Evolutionary conservation across 1,284 basidiomycete genomes (phyloP).

Genomic region (Cutaneotrichosporon sp.): DNA sequence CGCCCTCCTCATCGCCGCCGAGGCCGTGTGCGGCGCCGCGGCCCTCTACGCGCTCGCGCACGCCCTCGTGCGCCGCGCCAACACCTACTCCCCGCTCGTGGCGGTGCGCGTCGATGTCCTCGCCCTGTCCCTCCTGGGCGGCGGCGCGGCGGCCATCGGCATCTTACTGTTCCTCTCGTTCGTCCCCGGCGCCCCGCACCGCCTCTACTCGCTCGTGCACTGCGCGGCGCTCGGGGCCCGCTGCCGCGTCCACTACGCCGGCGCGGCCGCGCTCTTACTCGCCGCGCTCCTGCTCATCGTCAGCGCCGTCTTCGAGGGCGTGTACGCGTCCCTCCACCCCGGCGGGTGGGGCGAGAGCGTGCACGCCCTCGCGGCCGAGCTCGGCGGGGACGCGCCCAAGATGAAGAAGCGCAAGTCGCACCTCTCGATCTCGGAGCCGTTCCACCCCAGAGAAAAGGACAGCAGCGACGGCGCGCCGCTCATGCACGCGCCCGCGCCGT

Average conservation of each 20-base stretch:
- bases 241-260: neutral
- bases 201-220: neutral
- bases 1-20: slow-evolving; percentile 1
- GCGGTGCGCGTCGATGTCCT: neutral
- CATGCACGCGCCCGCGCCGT: neutral
- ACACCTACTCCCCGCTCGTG: neutral
- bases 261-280: neutral
- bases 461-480: neutral
- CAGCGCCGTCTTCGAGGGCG: neutral
- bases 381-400: neutral
- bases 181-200: neutral
- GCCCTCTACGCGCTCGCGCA: neutral
- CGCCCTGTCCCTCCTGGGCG: neutral
- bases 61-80: neutral
- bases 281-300: neutral
- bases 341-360: neutral
- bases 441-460: neutral
- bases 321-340: neutral
- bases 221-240: neutral
- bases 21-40: neutral
- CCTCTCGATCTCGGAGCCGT: neutral
- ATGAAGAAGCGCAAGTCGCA: neutral
- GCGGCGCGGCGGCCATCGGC: neutral
- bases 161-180: neutral
- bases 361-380: neutral